These are phyloP conservation scores for Septoria linicola DNA, from an alignment of 2,329 filamentous ascomycete genomes.

Conservation along the genomic window DNA sequence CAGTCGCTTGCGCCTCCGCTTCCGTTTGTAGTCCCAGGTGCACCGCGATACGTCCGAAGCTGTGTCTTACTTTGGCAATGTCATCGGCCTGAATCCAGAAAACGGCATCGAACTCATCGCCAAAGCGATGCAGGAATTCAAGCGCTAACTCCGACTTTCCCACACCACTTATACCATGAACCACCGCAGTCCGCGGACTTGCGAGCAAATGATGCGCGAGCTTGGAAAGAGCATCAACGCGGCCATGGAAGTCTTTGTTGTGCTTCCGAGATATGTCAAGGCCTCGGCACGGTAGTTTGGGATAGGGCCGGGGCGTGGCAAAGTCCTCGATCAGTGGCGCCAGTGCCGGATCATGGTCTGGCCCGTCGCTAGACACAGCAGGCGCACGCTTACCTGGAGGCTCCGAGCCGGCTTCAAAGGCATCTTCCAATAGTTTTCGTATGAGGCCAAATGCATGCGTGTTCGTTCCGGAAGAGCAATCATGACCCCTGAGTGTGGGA, in stretches of 20 bases:
- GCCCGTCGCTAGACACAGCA: too few relatives aligned
- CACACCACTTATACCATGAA: slow-evolving; percentile 11
- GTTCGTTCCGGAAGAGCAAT: background rate
- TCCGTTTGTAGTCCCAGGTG: slow-evolving; percentile 1
- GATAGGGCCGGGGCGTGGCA: background rate
- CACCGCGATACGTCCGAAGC: slow-evolving; percentile 2
- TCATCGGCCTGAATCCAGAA: slow-evolving; percentile 15
- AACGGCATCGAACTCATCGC: slow-evolving; percentile 7
- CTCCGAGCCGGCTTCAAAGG: too few relatives aligned
- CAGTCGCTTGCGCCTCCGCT: background rate
- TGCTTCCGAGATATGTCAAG: slow-evolving; percentile 6
- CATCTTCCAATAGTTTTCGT: background rate
- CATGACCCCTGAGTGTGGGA: background rate
- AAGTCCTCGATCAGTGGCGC: background rate
- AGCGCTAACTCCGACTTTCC: slow-evolving; percentile 13
- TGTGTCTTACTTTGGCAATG: slow-evolving; percentile 6
- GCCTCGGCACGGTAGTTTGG: slow-evolving; percentile 1
- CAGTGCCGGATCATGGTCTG: background rate
- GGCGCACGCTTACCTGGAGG: too few relatives aligned
- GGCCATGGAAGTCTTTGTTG: slow-evolving; percentile 5
- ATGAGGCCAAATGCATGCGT: background rate
- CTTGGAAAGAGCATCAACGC: background rate
- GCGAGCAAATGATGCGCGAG: background rate
- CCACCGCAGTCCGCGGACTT: background rate
- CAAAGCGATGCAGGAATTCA: background rate